A percentile compares a stretch with the other conserved stretches of the same genome.
Evolutionary conservation across 23 red algal genomes (phyloP).

Genomic region (Gracilaria vermiculophylla): DNA sequence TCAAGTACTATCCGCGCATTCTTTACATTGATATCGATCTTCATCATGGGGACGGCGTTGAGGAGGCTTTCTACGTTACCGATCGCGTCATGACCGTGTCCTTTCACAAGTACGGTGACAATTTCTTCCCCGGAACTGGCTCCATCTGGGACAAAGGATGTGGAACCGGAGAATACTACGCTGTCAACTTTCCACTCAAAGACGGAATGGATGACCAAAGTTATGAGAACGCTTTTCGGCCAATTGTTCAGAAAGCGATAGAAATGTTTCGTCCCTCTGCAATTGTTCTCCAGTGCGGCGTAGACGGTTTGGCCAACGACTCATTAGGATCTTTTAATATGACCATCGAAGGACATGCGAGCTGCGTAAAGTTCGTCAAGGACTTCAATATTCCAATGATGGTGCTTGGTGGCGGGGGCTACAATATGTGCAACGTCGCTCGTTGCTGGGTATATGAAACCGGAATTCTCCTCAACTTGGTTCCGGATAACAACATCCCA

Average conservation of each 20-base stretch:
- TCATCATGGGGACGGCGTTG: conserved; percentile 75
- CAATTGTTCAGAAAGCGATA: conserved; percentile 45
- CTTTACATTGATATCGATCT: conserved; percentile 76
- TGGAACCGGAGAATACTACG: conserved; percentile 55
- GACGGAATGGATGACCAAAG: conserved; percentile 69
- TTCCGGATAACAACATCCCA: conserved; percentile 42
- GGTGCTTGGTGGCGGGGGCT: conserved; percentile 72
- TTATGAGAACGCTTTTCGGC: conserved; percentile 38
- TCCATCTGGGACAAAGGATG: conserved; percentile 42
- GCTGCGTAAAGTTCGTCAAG: conserved; percentile 52
- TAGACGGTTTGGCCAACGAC: conserved; percentile 54
- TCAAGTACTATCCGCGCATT: conserved; percentile 50
- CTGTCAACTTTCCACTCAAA: conserved; percentile 60
- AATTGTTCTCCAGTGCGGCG: conserved; percentile 66
- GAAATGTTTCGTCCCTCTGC: conserved; percentile 66
- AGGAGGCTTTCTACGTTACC: conserved; percentile 72
- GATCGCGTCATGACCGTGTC: conserved; percentile 71
- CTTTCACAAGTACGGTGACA: conserved; percentile 72
- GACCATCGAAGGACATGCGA: conserved; percentile 59
- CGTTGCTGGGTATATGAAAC: conserved; percentile 75
- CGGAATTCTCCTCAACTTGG: conserved; percentile 16
- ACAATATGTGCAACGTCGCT: conserved; percentile 74
- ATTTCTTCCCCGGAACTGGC: conserved; percentile 70
- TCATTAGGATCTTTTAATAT: conserved; percentile 57
- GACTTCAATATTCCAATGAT: conserved; percentile 55